These are phyloP conservation scores for Umbelopsis isabellina DNA, from an alignment of 192 early-diverging fungal genomes.

Conservation along the genomic window DNA sequence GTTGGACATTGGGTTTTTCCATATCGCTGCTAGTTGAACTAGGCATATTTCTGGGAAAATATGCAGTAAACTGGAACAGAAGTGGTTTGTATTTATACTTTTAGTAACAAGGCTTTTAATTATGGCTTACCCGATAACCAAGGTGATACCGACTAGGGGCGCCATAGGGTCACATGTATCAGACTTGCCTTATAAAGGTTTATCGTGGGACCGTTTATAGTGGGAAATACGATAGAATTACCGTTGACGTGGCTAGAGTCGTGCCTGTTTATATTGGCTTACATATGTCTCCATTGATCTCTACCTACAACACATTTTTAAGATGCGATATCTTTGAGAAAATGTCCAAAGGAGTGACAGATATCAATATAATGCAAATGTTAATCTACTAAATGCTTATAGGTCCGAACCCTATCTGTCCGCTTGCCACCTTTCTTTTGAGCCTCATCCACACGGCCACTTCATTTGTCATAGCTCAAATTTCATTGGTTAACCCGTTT, in stretches of 20 bases:
- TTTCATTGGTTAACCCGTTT: neutral
- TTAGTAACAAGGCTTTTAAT: neutral
- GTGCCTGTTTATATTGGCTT: no score
- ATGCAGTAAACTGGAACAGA: neutral
- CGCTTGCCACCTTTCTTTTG: slow-evolving; percentile 5
- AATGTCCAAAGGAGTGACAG: neutral
- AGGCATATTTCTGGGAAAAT: slow-evolving; percentile 5
- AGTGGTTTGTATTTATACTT: neutral
- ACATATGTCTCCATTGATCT: no score
- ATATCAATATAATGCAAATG: neutral
- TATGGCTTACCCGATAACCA: neutral
- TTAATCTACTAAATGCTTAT: neutral
- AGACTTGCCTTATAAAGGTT: neutral
- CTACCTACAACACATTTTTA: no score
- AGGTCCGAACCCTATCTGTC: slow-evolving; percentile 13
- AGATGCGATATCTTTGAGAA: no score
- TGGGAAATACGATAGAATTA: neutral
- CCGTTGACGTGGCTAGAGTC: no score
- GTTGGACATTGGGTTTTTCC: slow-evolving; percentile 2
- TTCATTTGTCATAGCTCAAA: slow-evolving; percentile 17
- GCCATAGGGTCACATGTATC: slow-evolving; percentile 12
- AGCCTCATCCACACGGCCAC: slow-evolving; percentile 1
- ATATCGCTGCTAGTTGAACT: neutral
- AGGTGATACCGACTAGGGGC: neutral
- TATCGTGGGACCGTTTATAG: slow-evolving; percentile 4